Evolutionary conservation across 2,329 filamentous ascomycete genomes (phyloP), one percentile per base, ranked within the genome.

Genomic region (Ophiostoma sp.): DNA sequence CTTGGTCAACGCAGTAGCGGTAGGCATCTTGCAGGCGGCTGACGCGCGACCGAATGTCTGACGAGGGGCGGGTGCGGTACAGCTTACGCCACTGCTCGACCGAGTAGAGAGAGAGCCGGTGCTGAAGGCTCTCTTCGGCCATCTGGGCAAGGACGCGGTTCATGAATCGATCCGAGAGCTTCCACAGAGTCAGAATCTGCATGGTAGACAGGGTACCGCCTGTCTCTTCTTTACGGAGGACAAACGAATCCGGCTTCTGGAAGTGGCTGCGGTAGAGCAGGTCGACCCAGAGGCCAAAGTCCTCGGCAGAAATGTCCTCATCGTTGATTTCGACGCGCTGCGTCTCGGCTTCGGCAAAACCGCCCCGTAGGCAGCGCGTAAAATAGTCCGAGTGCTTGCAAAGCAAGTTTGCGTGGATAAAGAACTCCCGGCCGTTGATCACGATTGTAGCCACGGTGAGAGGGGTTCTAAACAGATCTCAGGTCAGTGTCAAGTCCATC

Each of bases 211-310:
- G 72, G 50, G 75, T 76, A 72, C 76, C 76, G 71, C 76, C 76
- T 5, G 71, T 75, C 71, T 76, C 74, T 42, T 77, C 76, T 50
- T 77, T 77, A 64, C 76, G 75, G 48, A 78, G 72, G 22, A 74
- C 52, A 72, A 77, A 75, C 19, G 42, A 28, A 17, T 42, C 69
- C 2, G 72, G 72, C 28, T 64, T 66, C 52, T 75, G 74, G 22
- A 77, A 77, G 70, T 76, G 74, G 45, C 36, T 68, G 17, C 72
- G 73, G 71, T 78, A 78, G 19, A 78, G 63, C 68, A 77, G 70
- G 33, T 77, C 76, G 17, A 77, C 75, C 73, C 77, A 79, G 4
- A 76, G 71, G 12, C 77, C 77, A 71, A 79, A 77, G 19, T 76
- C 73, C 1, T 73, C 73, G 25, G 33, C 28, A 8, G 70, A 12